Percentiles rank a stretch among this genome's conserved stretches.
These are phyloP conservation scores for Alternaria panax DNA, from an alignment of 2,329 filamentous ascomycete species.

Conservation along the genomic window DNA sequence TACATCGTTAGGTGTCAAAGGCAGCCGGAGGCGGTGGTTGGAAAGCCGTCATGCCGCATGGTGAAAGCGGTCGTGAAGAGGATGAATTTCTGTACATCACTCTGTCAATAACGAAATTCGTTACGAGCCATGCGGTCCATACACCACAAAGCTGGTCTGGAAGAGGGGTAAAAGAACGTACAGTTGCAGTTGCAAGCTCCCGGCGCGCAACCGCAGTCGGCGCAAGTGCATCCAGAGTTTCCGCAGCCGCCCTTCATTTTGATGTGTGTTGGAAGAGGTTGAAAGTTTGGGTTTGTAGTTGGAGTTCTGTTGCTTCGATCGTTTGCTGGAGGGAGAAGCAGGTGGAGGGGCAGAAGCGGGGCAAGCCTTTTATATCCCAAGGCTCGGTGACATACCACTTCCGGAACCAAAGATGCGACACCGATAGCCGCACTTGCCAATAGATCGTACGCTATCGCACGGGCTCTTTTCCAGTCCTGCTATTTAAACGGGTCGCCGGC, in stretches of 20 bases:
- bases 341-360: slow-evolving; percentile 24
- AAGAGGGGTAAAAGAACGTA: slow-evolving; percentile 4
- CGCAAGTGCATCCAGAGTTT: slow-evolving; percentile 45
- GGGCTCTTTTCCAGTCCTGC: slow-evolving; percentile 3
- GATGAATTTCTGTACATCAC: background rate
- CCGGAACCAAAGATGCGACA: slow-evolving; percentile 17
- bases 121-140: background rate
- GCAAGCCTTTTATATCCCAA: slow-evolving; percentile 24
- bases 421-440: slow-evolving; percentile 29
- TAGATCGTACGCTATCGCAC: background rate
- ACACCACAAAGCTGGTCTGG: background rate
- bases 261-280: slow-evolving; percentile 16
- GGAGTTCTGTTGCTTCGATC: slow-evolving; percentile 14
- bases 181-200: slow-evolving; percentile 43
- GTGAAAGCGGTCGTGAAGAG: background rate
- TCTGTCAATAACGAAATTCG: background rate
- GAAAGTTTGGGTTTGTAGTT: slow-evolving; percentile 13
- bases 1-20: slow-evolving; percentile 5
- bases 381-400: slow-evolving; percentile 19
- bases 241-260: slow-evolving; percentile 47
- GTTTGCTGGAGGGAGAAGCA: slow-evolving; percentile 15
- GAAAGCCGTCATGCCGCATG: background rate
- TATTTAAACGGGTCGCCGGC: slow-evolving; percentile 17
- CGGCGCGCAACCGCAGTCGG: slow-evolving; percentile 43
- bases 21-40: slow-evolving; percentile 8